Evolutionary conservation across 2,329 filamentous ascomycete species (phyloP).

Genomic region (Arthrobotrys sphaeroides): DNA sequence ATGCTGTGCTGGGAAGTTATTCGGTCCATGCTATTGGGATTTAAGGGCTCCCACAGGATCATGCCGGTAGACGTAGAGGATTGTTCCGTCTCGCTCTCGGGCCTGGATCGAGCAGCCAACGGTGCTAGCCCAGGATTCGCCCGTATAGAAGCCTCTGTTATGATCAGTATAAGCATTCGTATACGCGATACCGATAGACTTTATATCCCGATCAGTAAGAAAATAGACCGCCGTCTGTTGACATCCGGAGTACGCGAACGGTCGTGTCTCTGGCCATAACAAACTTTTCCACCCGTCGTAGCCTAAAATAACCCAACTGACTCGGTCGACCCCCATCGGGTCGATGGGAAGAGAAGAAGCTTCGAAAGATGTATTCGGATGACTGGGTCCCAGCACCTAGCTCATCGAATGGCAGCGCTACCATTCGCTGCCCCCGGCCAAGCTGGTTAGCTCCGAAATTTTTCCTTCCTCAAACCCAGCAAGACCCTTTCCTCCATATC

Average conservation of each 20-base stretch:
- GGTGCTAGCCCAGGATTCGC: not conserved
- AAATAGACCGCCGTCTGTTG: not conserved
- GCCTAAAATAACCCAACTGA: not conserved
- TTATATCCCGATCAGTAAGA: constrained; percentile 2
- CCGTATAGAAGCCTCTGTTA: no score
- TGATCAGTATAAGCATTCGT: no score
- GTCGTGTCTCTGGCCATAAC: constrained; percentile 5
- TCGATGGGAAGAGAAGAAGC: not conserved
- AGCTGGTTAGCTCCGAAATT: constrained; percentile 51
- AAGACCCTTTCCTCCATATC: constrained; percentile 34
- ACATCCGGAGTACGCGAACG: not conserved
- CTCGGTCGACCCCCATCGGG: constrained; percentile 8
- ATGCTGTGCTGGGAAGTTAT: not conserved
- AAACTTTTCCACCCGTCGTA: not conserved
- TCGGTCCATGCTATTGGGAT: not conserved
- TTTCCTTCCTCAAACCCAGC: constrained; percentile 25
- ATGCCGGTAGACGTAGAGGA: no score
- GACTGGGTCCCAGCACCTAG: constrained; percentile 37
- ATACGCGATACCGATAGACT: no score
- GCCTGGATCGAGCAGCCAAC: no score
- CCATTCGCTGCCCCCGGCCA: constrained; percentile 46
- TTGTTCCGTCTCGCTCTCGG: no score
- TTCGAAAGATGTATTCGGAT: constrained; percentile 12
- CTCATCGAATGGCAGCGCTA: constrained; percentile 19
- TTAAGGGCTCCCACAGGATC: not conserved